Base-by-base conservation (phyloP, 768 basidiomycete species). In the Leccinum boreale region DNA sequence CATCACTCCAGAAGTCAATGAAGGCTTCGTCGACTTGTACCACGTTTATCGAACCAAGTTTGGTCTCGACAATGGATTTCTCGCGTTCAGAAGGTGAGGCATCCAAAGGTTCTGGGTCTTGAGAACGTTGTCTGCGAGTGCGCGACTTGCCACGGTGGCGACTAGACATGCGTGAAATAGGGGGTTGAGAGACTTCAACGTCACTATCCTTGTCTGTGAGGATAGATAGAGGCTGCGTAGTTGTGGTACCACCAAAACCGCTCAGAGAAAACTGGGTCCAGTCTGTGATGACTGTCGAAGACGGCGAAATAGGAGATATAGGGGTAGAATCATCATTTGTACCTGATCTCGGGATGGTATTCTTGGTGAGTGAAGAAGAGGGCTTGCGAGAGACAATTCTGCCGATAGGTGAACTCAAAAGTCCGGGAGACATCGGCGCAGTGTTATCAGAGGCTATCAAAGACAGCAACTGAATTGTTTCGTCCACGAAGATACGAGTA, bases 1-100 rank as follows among this genome's bases (percentile, higher is more conserved):
- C 81, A 65, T 92, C 90, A 52, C 78, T 81, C 89, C 89, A 92
- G 67, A 90, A 90, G 69, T 92, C 90, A 54, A 91, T 73, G 68
- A 92, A 92, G 1, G 89, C 88, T 64, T 92, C 90, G 64, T 92
- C 90, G 11, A 92, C 66, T 58, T 84, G 79, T n/a, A 85, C 72
- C 35, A 82, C 61, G 9, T 65, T 64, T 8, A 71, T 64, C 2
- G 70, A 70, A 14, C 77, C 72, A 11, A 86, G 70, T 9, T 72
- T 69, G 0, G 78, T 77, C 21, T 79, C 74, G 59, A 71, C 4
- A 21, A 70, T 52, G 44, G 57, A 50, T 3, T 56, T 5, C 31
- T 59, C 66, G 5, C 23, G 46, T 29, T 64, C 56, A 5, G 50
- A 68, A 52, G 56, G 58, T 52, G 55, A 50, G 55, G 21, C 26